phyloP scores from a whole-genome alignment of 352 stramenopile species.

The Globisporangium takayamanum region DNA sequence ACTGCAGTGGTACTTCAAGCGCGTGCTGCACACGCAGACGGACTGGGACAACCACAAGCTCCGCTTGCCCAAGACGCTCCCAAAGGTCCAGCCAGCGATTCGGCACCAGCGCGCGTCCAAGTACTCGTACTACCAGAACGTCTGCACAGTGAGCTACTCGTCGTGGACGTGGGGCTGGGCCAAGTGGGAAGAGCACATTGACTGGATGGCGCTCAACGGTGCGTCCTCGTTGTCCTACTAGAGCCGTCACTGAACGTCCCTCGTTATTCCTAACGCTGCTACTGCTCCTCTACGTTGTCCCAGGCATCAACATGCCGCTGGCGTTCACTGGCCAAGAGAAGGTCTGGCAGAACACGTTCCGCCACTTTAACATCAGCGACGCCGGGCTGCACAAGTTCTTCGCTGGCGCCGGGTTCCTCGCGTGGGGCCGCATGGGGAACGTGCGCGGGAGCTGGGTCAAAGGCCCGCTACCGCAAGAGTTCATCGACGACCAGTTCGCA shows the following conservation, averaged over 20 bases:
- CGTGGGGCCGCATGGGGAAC: slow-evolving; percentile 89
- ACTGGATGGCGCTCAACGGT: slow-evolving; percentile 92
- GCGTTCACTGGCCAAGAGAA: slow-evolving; percentile 88
- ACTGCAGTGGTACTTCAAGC: slow-evolving; percentile 78
- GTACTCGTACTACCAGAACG: slow-evolving; percentile 91
- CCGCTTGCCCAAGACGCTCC: slow-evolving; percentile 47
- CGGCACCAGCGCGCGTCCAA: slow-evolving; percentile 54
- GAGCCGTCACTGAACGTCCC: not conserved
- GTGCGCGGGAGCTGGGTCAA: slow-evolving; percentile 81
- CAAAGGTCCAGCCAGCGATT: slow-evolving; percentile 23
- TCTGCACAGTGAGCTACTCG: slow-evolving; percentile 90
- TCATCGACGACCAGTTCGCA: slow-evolving; percentile 75
- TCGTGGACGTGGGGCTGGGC: slow-evolving; percentile 83
- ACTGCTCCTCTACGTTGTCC: not conserved
- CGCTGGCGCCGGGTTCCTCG: slow-evolving; percentile 80
- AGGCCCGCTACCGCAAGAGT: slow-evolving; percentile 73
- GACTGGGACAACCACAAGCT: slow-evolving; percentile 78
- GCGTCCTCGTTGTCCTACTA: not conserved
- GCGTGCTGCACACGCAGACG: slow-evolving; percentile 59
- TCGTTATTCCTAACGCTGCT: not conserved
- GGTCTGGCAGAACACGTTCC: slow-evolving; percentile 85
- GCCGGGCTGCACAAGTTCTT: slow-evolving; percentile 85
- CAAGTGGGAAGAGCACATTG: slow-evolving; percentile 89
- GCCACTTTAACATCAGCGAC: slow-evolving; percentile 72
- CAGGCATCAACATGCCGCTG: slow-evolving; percentile 88